Evolutionary conservation across 495 filamentous ascomycete genomes (phyloP), one percentile per base, ranked within the genome.

Genomic region (Emericellopsis terricola): DNA sequence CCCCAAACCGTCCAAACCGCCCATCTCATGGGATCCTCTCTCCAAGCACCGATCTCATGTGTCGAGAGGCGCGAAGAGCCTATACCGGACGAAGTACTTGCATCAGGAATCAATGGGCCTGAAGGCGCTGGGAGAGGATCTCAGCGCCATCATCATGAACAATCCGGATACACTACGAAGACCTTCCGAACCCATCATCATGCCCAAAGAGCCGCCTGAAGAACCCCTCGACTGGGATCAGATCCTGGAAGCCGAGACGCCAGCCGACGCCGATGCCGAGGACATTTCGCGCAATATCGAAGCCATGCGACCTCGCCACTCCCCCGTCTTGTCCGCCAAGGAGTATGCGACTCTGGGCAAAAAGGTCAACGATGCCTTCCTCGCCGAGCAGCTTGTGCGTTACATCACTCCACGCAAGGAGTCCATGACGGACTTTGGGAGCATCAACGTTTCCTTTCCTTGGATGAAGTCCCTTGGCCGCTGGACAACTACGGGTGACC

Each of bases 251-350:
- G 15, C 21, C 2, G 21, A 15, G 4, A 27, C 19, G 8, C 24
- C 19, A 27, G 28, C 4, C n/a, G 15, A 8, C 9, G 24, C 28
- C 11, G 34, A 17, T 9, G 13, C 34, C 16, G 29, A 56, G 5
- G 57, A 64, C 13, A 40, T 57, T 5, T 28, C 52, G 3, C 39
- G 49, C 24, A 57, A 61, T 40, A 62, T 71, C 36, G 43, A 62
- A 26, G 43, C 46, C 19, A 46, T 69, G 10, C 48, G 43, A 36
- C 66, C 64, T 1, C 30, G 38, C 5, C 42, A 39, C 2, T 43
- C 46, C 8, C 44, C 28, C 13, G 26, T 45, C 15, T 28, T 63
- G n/a, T 41, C 33, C 1, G 42, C 52, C 18, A 46, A 41, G 3
- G 49, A 60, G 3, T 63, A 66, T 31, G 43, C 42, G 5, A 40